Base-by-base conservation (phyloP, 2,329 filamentous ascomycete genomes). In the Macrophomina pseudophaseolina region DNA sequence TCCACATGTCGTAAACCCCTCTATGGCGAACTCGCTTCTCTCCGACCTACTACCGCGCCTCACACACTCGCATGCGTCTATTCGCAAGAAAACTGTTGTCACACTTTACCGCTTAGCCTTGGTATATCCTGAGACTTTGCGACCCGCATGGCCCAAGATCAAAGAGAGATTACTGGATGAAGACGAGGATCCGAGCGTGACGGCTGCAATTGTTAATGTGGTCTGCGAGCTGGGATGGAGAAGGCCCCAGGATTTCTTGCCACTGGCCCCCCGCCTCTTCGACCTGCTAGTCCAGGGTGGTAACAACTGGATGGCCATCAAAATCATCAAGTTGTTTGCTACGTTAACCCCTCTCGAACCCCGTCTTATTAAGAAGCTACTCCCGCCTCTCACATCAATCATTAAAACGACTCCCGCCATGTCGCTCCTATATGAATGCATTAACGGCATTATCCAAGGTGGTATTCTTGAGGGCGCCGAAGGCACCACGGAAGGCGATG, bases 291-390 rank as follows among this genome's bases (percentile, higher is more conserved):
- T 97, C 12, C 91, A 96, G 68, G 90, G 93, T 66, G 91, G 91
- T 44, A 98, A 99, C 79, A 99, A 99, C 79, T 99, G 95, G 95
- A 98, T 99, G 94, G 94, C 94, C 67, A 99, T 99, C 76, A 99
- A 99, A 78, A 88, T 99, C 69, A 98, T 99, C 78, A 99, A 99
- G 80, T 86, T 99, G 69, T 99, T 99, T 84, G 94, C 95, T 51
- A 96, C 93, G 1, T 82, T 99, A 68, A 98, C 94, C 2, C 95
- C 95, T 0, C 81, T 98, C 38, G 95, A 99, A 76, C 94, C 95
- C 14, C 88, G 95, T 65, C 83, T 99, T 8, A 91, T 97, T 60
- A 92, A 91, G 76, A 99, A 99, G 78, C 83, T 99, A 16, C 82
- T 98, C 35, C 93, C 94, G 7, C 95, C 95, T 16, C 82, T 99